These are phyloP conservation scores for Epichloe sp. DNA, from an alignment of 2,329 filamentous ascomycete species.

Conservation along the genomic window DNA sequence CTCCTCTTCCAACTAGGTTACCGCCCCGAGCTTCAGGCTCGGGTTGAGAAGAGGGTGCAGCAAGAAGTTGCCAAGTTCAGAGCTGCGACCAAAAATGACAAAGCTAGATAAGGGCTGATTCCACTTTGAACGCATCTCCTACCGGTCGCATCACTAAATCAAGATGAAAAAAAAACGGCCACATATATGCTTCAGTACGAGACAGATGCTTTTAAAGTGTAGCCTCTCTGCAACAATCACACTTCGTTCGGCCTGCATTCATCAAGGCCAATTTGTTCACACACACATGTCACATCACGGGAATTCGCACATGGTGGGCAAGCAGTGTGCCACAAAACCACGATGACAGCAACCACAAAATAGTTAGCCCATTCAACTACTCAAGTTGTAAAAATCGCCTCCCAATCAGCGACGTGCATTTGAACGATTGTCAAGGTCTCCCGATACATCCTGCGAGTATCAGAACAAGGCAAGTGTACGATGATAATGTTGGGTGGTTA, in stretches of 20 bases:
- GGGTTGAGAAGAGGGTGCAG: slow-evolving; percentile 64
- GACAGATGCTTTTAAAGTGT: neutral
- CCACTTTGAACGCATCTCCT: neutral
- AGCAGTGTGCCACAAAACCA: neutral
- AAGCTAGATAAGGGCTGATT: slow-evolving; percentile 29
- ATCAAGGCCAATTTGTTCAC: neutral
- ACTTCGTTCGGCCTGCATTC: neutral
- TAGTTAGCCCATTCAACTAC: neutral
- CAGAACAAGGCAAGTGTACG: neutral
- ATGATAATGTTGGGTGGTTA: neutral
- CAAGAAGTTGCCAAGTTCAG: slow-evolving; percentile 66
- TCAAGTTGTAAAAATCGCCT: neutral
- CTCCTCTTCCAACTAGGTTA: slow-evolving; percentile 84
- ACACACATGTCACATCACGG: neutral
- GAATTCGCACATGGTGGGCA: neutral
- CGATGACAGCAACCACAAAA: neutral
- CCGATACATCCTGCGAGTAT: neutral
- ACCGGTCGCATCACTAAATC: neutral
- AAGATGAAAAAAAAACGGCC: neutral
- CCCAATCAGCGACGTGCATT: neutral
- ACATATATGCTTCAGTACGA: neutral
- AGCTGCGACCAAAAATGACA: slow-evolving; percentile 40
- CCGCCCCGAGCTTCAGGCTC: slow-evolving; percentile 69
- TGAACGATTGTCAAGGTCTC: neutral
- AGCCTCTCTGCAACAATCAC: neutral